phyloP scores from a whole-genome alignment of 1,284 basidiomycete species.

The Ceraceosorus guamensis region DNA sequence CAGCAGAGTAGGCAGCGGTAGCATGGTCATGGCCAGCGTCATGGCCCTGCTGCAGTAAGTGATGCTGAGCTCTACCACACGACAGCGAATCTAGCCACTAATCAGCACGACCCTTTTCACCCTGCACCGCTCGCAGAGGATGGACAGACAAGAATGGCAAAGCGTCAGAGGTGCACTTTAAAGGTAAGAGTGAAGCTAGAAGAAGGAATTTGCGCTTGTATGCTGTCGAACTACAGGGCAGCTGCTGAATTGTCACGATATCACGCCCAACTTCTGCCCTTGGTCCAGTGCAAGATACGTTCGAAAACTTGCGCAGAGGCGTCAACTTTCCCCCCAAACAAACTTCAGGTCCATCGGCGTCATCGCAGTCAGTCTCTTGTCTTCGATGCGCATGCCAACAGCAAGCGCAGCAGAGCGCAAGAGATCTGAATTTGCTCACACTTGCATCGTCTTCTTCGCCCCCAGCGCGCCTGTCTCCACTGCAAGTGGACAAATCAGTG shows the following conservation, averaged over 20 bases:
- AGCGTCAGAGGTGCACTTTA: slow-evolving; percentile 21
- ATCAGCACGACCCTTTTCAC: not conserved
- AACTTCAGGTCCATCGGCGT: not conserved
- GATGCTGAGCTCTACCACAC: not conserved
- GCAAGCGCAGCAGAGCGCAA: no score
- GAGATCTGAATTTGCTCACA: no score
- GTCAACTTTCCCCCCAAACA: slow-evolving; percentile 58
- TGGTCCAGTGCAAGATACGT: slow-evolving; percentile 36
- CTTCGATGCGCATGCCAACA: no score
- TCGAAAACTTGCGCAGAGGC: slow-evolving; percentile 68
- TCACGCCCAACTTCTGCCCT: slow-evolving; percentile 46
- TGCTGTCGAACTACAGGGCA: slow-evolving; percentile 18
- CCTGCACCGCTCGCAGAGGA: slow-evolving; percentile 3
- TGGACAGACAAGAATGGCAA: slow-evolving; percentile 20
- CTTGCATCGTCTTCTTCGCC: no score
- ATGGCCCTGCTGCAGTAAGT: slow-evolving; percentile 66
- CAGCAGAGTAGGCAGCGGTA: slow-evolving; percentile 62
- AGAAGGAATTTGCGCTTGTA: no score
- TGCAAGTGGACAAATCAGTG: no score
- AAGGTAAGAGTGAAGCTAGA: slow-evolving; percentile 48
- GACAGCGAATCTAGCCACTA: not conserved
- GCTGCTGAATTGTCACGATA: slow-evolving; percentile 69
- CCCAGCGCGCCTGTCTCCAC: no score
- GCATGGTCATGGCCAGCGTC: slow-evolving; percentile 78
- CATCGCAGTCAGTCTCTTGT: no score